Percentiles rank a stretch among this genome's conserved stretches.
Conservation (phyloP, 225 moss, liverwort and hornwort species). For the Neckera pumila region DNA sequence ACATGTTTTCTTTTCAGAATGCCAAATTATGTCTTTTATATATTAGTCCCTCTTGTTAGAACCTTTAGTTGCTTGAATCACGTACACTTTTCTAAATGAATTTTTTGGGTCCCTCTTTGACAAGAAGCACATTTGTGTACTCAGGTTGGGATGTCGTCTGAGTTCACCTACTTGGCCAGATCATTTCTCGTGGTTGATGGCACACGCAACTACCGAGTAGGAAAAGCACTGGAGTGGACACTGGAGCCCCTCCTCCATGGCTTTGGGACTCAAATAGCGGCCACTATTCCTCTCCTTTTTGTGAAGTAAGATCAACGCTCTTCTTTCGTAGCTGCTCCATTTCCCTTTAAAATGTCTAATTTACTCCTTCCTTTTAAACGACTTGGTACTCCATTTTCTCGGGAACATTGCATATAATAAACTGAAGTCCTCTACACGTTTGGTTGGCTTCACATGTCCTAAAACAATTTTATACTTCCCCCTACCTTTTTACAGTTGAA, state of each 20-base stretch:
- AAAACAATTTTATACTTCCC: neutral
- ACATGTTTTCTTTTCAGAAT: neutral
- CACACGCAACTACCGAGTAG: conserved; percentile 66
- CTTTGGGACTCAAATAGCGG: conserved; percentile 85
- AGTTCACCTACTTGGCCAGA: conserved; percentile 95
- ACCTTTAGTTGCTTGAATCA: neutral
- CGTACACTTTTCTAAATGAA: no score
- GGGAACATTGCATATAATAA: neutral
- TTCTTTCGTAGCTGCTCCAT: neutral
- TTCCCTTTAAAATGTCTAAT: no score
- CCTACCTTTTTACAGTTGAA: neutral
- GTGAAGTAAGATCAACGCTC: conserved; percentile 48
- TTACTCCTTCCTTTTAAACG: neutral
- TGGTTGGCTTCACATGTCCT: neutral
- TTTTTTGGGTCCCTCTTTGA: neutral
- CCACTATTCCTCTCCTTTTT: conserved; percentile 83
- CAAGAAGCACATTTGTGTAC: neutral
- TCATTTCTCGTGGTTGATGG: conserved; percentile 92
- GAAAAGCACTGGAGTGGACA: conserved; percentile 93
- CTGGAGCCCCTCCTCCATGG: conserved; percentile 93
- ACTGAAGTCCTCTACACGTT: neutral
- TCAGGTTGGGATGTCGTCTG: conserved; percentile 90
- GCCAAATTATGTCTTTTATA: neutral
- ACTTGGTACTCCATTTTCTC: neutral
- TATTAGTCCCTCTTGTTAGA: no score